Percentiles rank a stretch among this genome's conserved stretches.
Conservation (phyloP, 768 basidiomycete genomes). For the Dentipellis sp. region DNA sequence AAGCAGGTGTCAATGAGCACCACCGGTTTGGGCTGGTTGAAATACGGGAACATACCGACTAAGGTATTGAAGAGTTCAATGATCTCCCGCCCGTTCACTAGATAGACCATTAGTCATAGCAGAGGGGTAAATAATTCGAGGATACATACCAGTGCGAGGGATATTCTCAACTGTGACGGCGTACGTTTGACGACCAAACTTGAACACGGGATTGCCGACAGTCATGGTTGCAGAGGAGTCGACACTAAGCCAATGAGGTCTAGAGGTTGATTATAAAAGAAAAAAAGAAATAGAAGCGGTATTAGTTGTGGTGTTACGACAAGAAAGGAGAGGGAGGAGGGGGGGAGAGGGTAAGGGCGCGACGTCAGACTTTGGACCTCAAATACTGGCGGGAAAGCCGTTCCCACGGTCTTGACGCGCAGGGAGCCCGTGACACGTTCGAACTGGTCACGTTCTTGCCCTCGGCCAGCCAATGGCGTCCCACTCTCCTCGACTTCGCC, state of each 20-base stretch:
- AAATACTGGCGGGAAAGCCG: not conserved
- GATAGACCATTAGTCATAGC: not conserved
- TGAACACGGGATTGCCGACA: constrained; percentile 4
- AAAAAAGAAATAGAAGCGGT: no score
- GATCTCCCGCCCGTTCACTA: constrained; percentile 37
- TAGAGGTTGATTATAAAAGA: not conserved
- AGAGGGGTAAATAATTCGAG: not conserved
- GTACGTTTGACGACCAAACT: constrained; percentile 4
- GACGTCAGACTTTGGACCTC: not conserved
- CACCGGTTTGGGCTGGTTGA: not conserved
- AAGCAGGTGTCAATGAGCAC: not conserved
- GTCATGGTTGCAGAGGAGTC: not conserved
- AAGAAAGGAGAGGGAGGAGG: not conserved
- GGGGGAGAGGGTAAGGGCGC: not conserved
- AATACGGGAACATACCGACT: constrained; percentile 33
- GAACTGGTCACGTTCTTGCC: not conserved
- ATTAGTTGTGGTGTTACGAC: not conserved
- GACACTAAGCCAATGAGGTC: not conserved
- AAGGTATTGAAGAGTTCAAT: constrained; percentile 46
- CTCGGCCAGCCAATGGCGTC: not conserved
- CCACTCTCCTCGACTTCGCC: not conserved
- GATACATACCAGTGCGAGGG: constrained; percentile 8
- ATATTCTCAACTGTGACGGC: constrained; percentile 12
- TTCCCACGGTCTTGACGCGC: not conserved
- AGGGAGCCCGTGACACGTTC: not conserved